Percentiles rank a stretch among this genome's conserved stretches.
These are phyloP conservation scores for Lagenaria siceraria DNA, from an alignment of 306 rosid genomes.

Conservation along the genomic window DNA sequence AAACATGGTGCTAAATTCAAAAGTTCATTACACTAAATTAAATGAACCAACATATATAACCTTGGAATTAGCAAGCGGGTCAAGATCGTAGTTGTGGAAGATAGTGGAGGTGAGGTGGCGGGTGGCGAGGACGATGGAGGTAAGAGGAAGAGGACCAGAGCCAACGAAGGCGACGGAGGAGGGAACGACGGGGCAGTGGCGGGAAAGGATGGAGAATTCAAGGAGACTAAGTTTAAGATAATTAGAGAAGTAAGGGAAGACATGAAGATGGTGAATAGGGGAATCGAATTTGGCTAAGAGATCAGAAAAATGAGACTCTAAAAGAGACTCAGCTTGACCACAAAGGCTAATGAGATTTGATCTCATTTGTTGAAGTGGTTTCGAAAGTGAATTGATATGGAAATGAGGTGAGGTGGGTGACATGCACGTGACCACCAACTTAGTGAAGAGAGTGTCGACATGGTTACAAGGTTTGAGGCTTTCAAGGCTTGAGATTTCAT, in stretches of 20 bases:
- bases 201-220: conserved; percentile 48
- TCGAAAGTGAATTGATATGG: conserved; percentile 23
- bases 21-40: too few relatives aligned
- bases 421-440: conserved; percentile 71
- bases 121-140: conserved; percentile 70
- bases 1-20: too few relatives aligned
- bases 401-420: conserved; percentile 43
- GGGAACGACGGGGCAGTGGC: conserved; percentile 32
- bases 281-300: conserved; percentile 27
- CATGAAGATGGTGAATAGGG: conserved; percentile 44
- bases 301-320: conserved; percentile 51
- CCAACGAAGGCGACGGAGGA: conserved; percentile 61
- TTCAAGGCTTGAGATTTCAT: conserved; percentile 47
- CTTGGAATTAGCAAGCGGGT: conserved; percentile 48
- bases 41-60: background rate
- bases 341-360: conserved; percentile 55
- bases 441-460: conserved; percentile 76
- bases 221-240: conserved; percentile 72
- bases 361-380: conserved; percentile 44
- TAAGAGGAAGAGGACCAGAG: conserved; percentile 79
- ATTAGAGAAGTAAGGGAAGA: conserved; percentile 70
- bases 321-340: conserved; percentile 56
- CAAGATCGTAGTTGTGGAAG: conserved; percentile 70
- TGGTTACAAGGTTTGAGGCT: conserved; percentile 62
- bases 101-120: conserved; percentile 40